Evolutionary conservation across 1,139 yeast genomes (phyloP).

Genomic region (Blastobotrys raffinosifermentans): DNA sequence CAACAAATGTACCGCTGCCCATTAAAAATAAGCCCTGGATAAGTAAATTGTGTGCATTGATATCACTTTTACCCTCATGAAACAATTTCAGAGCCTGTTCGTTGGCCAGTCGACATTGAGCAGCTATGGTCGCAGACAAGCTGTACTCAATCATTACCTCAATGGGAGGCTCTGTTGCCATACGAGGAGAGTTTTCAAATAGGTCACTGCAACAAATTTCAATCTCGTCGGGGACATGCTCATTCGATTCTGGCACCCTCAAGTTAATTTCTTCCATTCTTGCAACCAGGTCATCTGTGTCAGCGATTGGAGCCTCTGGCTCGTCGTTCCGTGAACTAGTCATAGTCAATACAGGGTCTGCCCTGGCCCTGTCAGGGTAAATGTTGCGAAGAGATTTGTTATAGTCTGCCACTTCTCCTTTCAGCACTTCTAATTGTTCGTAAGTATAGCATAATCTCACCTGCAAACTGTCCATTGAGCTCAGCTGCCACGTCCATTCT

Average conservation of each 20-base stretch:
- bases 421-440: too few species aligned
- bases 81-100: conserved; percentile 15
- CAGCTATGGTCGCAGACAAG: conserved; percentile 10
- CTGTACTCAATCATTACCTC: conserved; percentile 15
- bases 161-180: conserved; percentile 13
- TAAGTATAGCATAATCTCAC: conserved; percentile 17
- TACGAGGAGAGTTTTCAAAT: conserved; percentile 2
- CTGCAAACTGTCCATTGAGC: conserved; percentile 6
- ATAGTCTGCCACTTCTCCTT: too few species aligned
- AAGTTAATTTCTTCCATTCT: too few species aligned
- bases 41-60: conserved; percentile 13
- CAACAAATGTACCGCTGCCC: conserved; percentile 16
- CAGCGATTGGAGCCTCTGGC: too few species aligned
- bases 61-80: conserved; percentile 4
- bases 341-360: too few species aligned
- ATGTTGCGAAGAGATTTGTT: too few species aligned
- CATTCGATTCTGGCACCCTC: conserved; percentile 8
- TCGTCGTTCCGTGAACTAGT: too few species aligned
- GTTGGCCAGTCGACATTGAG: conserved; percentile 19
- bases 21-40: conserved; percentile 15
- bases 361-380: too few species aligned
- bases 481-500: conserved; percentile 6
- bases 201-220: conserved; percentile 9
- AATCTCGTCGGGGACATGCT: conserved; percentile 8
- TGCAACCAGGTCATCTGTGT: too few species aligned